A percentile compares a stretch with the other conserved stretches of the same genome.
phyloP scores from a whole-genome alignment of 768 basidiomycete genomes.

The Lactifluus piperatus region DNA sequence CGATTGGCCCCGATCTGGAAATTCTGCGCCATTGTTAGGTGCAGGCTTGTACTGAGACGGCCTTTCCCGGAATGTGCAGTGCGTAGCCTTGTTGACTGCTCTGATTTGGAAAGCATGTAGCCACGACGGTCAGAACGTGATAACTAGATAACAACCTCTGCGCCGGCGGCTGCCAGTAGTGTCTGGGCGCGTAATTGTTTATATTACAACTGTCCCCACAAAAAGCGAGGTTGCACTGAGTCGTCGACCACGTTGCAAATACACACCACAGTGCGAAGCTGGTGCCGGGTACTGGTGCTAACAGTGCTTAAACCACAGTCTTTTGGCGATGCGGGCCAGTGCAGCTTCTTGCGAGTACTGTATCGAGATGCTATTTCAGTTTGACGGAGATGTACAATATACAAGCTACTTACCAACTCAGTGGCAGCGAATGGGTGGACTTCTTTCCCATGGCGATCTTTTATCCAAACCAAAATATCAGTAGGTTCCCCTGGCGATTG shows the following conservation, averaged over 20 bases:
- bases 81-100: conserved; percentile 1
- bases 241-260: background rate
- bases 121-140: background rate
- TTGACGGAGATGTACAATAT: background rate
- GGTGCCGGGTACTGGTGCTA: background rate
- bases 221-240: background rate
- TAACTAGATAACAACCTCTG: conserved; percentile 3
- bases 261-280: background rate
- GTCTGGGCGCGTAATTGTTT: background rate
- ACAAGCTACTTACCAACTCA: background rate
- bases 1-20: background rate
- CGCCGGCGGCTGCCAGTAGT: background rate
- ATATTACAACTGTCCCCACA: background rate
- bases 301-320: background rate
- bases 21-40: background rate
- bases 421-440: background rate
- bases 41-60: background rate
- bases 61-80: background rate
- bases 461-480: background rate
- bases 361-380: background rate
- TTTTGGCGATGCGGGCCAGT: too few species aligned
- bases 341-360: background rate
- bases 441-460: background rate
- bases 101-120: conserved; percentile 8
- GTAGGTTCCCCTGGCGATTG: background rate